Evolutionary conservation across 2,329 filamentous ascomycete species (phyloP).

Genomic region (Monosporascus sp.): DNA sequence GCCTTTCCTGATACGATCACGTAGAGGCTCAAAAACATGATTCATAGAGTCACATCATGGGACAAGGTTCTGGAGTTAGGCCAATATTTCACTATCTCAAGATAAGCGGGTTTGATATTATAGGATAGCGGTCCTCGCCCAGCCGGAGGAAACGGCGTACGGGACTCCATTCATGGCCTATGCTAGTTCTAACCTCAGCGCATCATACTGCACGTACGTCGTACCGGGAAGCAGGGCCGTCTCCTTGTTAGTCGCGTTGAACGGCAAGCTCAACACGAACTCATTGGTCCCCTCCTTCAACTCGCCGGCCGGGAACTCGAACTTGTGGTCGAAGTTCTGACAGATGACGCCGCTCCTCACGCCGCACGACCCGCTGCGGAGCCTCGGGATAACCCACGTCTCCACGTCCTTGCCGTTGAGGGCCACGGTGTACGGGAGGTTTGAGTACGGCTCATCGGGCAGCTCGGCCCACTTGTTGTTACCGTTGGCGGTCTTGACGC

Average conservation of each 20-base stretch:
- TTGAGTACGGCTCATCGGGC: slow-evolving; percentile 44
- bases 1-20: too few relatives aligned
- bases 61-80: too few relatives aligned
- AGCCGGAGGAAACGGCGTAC: neutral
- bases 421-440: slow-evolving; percentile 43
- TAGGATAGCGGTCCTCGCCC: neutral
- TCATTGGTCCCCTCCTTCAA: slow-evolving; percentile 47
- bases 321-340: slow-evolving; percentile 55
- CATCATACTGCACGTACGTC: slow-evolving; percentile 61
- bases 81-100: neutral
- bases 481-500: slow-evolving; percentile 55
- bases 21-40: too few relatives aligned
- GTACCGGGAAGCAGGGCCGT: slow-evolving; percentile 47
- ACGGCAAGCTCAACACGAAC: slow-evolving; percentile 52
- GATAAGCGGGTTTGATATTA: neutral
- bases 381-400: slow-evolving; percentile 53
- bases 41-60: too few relatives aligned
- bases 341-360: slow-evolving; percentile 54
- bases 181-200: slow-evolving; percentile 50
- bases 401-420: slow-evolving; percentile 35
- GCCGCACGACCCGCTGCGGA: slow-evolving; percentile 53
- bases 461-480: slow-evolving; percentile 54
- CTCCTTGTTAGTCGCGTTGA: slow-evolving; percentile 52
- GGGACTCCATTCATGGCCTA: neutral
- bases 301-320: slow-evolving; percentile 44